A percentile compares a stretch with the other conserved stretches of the same genome.
Evolutionary conservation across 2,329 filamentous ascomycete species (phyloP).

Genomic region (Hypoxylon sp.): DNA sequence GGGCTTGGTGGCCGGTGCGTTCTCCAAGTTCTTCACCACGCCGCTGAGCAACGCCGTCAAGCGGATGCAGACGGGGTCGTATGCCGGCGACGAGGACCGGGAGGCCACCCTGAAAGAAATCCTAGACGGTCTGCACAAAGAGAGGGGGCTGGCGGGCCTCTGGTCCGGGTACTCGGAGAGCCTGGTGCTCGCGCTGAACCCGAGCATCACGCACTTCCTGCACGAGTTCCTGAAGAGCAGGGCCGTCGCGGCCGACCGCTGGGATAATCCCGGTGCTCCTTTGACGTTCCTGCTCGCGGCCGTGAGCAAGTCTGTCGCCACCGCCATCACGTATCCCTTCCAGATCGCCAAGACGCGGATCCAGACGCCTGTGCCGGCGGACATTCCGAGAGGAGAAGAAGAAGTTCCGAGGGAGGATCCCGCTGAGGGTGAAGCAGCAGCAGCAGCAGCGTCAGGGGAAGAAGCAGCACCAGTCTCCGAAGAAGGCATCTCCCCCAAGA

Average conservation of each 20-base stretch:
- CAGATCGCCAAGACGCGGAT: constrained; percentile 83
- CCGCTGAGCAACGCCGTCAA: constrained; percentile 85
- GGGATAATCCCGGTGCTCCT: constrained; percentile 44
- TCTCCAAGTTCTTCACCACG: constrained; percentile 78
- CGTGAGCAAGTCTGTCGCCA: constrained; percentile 79
- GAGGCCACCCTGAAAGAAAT: constrained; percentile 63
- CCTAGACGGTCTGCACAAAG: constrained; percentile 67
- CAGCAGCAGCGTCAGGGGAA: not conserved
- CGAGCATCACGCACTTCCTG: constrained; percentile 84
- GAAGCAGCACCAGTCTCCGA: not conserved
- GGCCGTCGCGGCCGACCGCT: constrained; percentile 59
- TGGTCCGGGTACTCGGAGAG: constrained; percentile 90
- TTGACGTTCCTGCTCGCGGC: constrained; percentile 68
- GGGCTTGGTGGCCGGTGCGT: constrained; percentile 76
- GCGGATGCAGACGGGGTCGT: constrained; percentile 75
- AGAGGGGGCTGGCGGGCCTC: constrained; percentile 78
- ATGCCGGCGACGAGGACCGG: constrained; percentile 32
- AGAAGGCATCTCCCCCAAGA: not conserved
- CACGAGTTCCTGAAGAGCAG: constrained; percentile 74
- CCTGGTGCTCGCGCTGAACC: constrained; percentile 83
- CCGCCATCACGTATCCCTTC: constrained; percentile 83
- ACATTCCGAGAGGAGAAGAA: constrained; percentile 19
- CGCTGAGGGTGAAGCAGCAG: constrained; percentile 17
- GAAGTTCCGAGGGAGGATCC: not conserved
- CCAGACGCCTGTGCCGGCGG: constrained; percentile 63